Percentiles rank a stretch among this genome's conserved stretches.
These are phyloP conservation scores for Colletotrichum truncatum DNA, from an alignment of 2,329 filamentous ascomycete genomes.

Conservation along the genomic window DNA sequence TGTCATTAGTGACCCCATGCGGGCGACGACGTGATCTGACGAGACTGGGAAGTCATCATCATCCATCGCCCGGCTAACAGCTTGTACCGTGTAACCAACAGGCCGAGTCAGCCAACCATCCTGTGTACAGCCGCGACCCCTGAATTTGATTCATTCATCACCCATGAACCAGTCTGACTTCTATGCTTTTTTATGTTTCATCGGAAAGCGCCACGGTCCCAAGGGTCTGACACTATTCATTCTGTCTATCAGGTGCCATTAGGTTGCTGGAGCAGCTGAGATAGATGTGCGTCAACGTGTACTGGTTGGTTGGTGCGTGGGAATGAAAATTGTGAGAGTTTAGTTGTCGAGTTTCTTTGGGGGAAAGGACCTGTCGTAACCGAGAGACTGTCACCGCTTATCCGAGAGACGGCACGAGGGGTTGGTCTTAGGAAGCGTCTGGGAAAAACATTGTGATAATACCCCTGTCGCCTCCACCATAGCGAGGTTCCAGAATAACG, in stretches of 20 bases:
- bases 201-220: slow-evolving; percentile 19
- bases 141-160: slow-evolving; percentile 12
- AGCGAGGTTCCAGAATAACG: slow-evolving; percentile 2
- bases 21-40: slow-evolving; percentile 24
- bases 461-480: background rate
- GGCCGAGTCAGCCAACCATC: slow-evolving; percentile 26
- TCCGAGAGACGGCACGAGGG: background rate
- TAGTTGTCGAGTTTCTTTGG: background rate
- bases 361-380: background rate
- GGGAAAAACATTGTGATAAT: background rate
- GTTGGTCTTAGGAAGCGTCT: background rate
- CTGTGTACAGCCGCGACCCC: background rate
- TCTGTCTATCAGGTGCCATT: background rate
- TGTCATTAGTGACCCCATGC: slow-evolving; percentile 26
- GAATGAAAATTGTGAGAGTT: background rate
- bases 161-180: slow-evolving; percentile 13
- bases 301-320: background rate
- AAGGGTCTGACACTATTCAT: slow-evolving; percentile 23
- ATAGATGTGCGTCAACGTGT: background rate
- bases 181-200: slow-evolving; percentile 24
- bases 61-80: slow-evolving; percentile 22
- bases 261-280: background rate
- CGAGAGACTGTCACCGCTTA: slow-evolving; percentile 12
- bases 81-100: slow-evolving; percentile 18
- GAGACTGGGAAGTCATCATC: slow-evolving; percentile 14